Evolutionary conservation across 1,139 yeast genomes (phyloP), one percentile per base, ranked within the genome.

Genomic region (Debaryomyces coudertii): DNA sequence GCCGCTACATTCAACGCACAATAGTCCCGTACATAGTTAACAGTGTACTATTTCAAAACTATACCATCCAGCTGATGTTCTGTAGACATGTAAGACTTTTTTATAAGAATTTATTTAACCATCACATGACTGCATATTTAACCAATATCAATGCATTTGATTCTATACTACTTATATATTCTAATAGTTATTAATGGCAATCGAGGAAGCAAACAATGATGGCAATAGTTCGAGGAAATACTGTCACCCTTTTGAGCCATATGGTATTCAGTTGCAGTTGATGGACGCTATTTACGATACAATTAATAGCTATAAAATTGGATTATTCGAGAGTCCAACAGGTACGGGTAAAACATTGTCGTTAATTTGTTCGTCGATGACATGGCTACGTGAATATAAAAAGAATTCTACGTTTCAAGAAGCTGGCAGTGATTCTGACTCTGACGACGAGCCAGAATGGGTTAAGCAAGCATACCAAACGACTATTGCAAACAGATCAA

Each of bases 271-370:
- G 62, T 42, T 77, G 30, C 80, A 85, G 53, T 78, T 92, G 51
- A 92, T 92, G 98, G 71, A 73, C 37, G 79, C 83, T 24, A 76
- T 93, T 16, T 87, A 87, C 58, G 79, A 79, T 22, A 77, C 90
- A 2, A 72, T 92, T 11, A 74, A 77, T 8, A 72, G 73, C 24
- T 82, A 76, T 61, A 88, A 86, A 60, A 71, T 92, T 1, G 97
- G 96, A 0, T 71, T 92, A 6, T 87, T 92, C 58, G 98, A 92
- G 62, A 86, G 95, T 52, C 98, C 99, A 0, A 92, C 99, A 0
- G 99, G 98, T 2, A 88, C 95, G 1, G 98, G 98, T 4, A 92
- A 92, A 65, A 90, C 97, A 0, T 69, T 92, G 7, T 89, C 97
- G 1, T 68, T 92, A 37, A 87, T 92, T 1, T 93, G 98, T 60